Percentiles rank a stretch among this genome's conserved stretches.
Conservation (phyloP, 495 filamentous ascomycete genomes). For the Xylaria bambusicola region DNA sequence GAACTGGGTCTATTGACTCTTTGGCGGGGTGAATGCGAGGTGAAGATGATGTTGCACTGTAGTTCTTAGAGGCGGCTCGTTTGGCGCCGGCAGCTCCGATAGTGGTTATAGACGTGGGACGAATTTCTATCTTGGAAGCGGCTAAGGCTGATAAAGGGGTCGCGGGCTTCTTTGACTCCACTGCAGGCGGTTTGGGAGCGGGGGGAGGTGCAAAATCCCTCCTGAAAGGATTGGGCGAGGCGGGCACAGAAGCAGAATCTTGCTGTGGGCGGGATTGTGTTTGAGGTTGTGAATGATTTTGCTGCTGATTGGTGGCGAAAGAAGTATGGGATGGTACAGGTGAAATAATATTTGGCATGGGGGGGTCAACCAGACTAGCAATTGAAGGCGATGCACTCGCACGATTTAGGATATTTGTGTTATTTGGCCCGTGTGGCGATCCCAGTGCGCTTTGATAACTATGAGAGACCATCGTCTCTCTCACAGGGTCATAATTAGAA, state of each 20-base stretch:
- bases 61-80: slow-evolving; percentile 44
- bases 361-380: slow-evolving; percentile 83
- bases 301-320: slow-evolving; percentile 34
- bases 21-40: slow-evolving; percentile 42
- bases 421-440: slow-evolving; percentile 55
- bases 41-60: slow-evolving; percentile 41
- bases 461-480: slow-evolving; percentile 49
- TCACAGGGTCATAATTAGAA: slow-evolving; percentile 62
- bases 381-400: slow-evolving; percentile 89
- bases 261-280: slow-evolving; percentile 23
- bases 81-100: slow-evolving; percentile 39
- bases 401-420: slow-evolving; percentile 53
- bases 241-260: slow-evolving; percentile 29
- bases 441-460: slow-evolving; percentile 55
- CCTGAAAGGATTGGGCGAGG: slow-evolving; percentile 35
- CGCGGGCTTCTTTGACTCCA: slow-evolving; percentile 37
- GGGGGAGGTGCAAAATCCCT: slow-evolving; percentile 35
- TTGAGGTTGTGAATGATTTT: slow-evolving; percentile 23
- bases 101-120: slow-evolving; percentile 41
- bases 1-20: slow-evolving; percentile 42
- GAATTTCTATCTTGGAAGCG: slow-evolving; percentile 38
- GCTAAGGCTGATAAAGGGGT: slow-evolving; percentile 31
- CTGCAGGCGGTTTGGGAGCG: slow-evolving; percentile 36
- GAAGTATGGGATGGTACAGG: slow-evolving; percentile 47
- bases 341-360: slow-evolving; percentile 50